These are phyloP conservation scores for Brassica napus DNA, from an alignment of 345 rosid genomes.

Conservation along the genomic window DNA sequence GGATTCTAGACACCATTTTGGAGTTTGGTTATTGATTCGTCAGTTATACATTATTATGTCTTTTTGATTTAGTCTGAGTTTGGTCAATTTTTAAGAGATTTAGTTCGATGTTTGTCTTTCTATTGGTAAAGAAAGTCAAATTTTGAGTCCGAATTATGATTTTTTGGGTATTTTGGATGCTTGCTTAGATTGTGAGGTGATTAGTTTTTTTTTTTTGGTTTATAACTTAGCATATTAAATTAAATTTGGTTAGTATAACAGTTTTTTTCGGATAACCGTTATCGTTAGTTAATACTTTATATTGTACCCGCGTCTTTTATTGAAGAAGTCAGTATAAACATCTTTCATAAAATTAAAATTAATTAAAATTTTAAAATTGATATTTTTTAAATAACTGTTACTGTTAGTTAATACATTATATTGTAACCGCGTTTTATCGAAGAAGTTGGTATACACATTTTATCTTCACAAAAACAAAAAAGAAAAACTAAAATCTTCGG, in stretches of 20 bases:
- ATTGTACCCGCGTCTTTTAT: background rate
- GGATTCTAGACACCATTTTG: conserved; percentile 12
- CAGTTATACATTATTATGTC: background rate
- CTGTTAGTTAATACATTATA: background rate
- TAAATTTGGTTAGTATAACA: background rate
- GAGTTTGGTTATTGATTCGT: conserved; percentile 20
- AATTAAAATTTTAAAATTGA: too few species aligned
- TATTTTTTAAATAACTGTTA: background rate
- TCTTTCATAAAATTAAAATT: too few species aligned
- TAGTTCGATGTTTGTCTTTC: background rate
- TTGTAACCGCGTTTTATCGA: too few species aligned
- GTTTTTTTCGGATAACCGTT: background rate
- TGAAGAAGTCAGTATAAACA: too few species aligned
- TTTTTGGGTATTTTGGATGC: too few species aligned
- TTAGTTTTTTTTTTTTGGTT: background rate
- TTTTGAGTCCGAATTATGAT: background rate
- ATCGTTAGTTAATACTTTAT: background rate
- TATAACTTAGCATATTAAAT: too few species aligned
- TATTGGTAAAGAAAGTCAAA: background rate
- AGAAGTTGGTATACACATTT: background rate
- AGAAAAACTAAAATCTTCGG: background rate
- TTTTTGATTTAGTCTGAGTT: background rate
- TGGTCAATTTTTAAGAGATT: background rate
- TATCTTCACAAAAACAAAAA: background rate
- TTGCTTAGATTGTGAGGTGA: background rate